These are phyloP conservation scores for Lyophyllum decastes DNA, from an alignment of 768 basidiomycete species.

Conservation along the genomic window DNA sequence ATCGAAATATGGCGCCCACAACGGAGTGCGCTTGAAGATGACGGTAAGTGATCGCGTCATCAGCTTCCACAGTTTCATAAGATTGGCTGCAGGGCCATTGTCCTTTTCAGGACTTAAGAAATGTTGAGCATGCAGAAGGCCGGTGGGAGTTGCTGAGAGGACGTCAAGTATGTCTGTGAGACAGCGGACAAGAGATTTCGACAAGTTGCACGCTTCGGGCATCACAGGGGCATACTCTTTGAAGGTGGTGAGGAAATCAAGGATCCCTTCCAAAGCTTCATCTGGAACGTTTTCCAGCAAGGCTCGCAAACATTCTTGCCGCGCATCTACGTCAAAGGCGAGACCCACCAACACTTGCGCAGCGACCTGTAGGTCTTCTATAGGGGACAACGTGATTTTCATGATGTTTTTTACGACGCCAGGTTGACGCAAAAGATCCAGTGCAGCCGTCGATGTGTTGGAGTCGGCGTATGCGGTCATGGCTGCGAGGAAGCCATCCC, in stretches of 20 bases:
- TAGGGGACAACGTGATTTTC: conserved; percentile 79
- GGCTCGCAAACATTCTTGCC: conserved; percentile 84
- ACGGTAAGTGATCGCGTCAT: conserved; percentile 80
- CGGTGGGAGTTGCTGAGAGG: conserved; percentile 72
- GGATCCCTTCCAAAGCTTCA: conserved; percentile 69
- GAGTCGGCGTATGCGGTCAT: conserved; percentile 69
- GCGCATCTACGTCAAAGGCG: conserved; percentile 87
- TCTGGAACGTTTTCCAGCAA: conserved; percentile 70
- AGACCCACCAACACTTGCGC: conserved; percentile 82
- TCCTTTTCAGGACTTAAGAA: conserved; percentile 51
- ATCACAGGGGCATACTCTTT: conserved; percentile 57
- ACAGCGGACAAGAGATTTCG: conserved; percentile 88
- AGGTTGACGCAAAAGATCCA: conserved; percentile 54
- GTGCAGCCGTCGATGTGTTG: conserved; percentile 49
- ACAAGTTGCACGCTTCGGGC: conserved; percentile 87
- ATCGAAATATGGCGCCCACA: conserved; percentile 82
- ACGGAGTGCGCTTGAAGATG: conserved; percentile 83
- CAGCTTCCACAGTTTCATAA: conserved; percentile 77
- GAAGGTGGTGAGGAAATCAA: conserved; percentile 69
- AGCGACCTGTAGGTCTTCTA: conserved; percentile 69
- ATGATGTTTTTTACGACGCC: conserved; percentile 63
- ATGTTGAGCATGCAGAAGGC: conserved; percentile 58
- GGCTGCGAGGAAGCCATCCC: conserved; percentile 61
- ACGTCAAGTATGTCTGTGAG: conserved; percentile 91
- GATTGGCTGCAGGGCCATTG: conserved; percentile 47